Evolutionary conservation across 129 eudicot species (phyloP), one percentile per base, ranked within the genome.

Genomic region (Flaveria robusta): DNA sequence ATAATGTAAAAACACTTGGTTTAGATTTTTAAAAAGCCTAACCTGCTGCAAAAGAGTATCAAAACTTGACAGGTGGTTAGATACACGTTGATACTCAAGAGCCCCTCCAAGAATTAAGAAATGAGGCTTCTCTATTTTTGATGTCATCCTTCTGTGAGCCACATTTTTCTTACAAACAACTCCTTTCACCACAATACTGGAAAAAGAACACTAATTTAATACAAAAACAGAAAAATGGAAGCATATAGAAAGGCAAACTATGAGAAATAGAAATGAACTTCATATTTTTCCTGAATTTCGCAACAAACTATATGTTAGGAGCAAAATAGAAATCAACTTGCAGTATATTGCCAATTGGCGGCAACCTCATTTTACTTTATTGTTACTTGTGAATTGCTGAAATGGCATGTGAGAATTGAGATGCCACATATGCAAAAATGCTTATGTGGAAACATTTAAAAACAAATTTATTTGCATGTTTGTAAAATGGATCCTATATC

Each of bases 31-130:
- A 1, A 63, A 45, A 14, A 27, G 23, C 13, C 29, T 20, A 67
- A 94, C 99, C 99, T 94, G 99, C 78, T 95, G 96, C 88, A 95
- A 71, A 59, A 95, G 86, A 69, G 99, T 95, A 77, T 91, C 99
- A 60, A 95, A 86, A 84, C 99, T 95, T 74, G 99, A 95, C 74
- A 91, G 87, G 52, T 68, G 92, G 81, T 87, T 95, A 63, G 99
- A 86, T 75, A 95, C 94, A 77, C 99, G 88, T 84, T 95, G 99
- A 77, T 95, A 95, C 74, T 95, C 99, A 12, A 95, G 92, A 83
- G 99, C 99, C 66, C 99, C 99, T 42, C 96, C 96, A 66, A 95
- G 99, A 51, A 95, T 88, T 81, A 95, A 73, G 65, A 89, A 75
- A 42, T 96, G 94, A 47, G 99, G 86, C 72, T 88, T 91, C 77